Percentiles rank a stretch among this genome's conserved stretches.
Evolutionary conservation across 768 basidiomycete genomes (phyloP).

Genomic region (Floccularia luteovirens): DNA sequence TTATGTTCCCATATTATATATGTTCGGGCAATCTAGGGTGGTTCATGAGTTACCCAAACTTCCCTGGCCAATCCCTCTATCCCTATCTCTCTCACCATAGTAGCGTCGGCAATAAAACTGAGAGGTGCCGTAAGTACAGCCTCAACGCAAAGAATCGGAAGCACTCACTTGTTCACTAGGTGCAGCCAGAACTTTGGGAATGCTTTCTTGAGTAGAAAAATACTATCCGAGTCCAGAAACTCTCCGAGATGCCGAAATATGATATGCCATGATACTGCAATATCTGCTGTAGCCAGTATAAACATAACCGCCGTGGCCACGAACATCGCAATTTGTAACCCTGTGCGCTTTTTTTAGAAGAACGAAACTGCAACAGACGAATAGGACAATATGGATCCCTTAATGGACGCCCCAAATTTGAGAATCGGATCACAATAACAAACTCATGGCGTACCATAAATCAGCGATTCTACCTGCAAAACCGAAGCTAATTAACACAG

Average conservation of each 20-base stretch:
- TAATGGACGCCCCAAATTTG: not conserved
- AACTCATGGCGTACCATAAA: not conserved
- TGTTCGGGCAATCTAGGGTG: conserved; percentile 16
- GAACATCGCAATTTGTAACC: conserved; percentile 9
- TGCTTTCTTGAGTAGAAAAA: conserved; percentile 6
- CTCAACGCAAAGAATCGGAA: not conserved
- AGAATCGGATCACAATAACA: not conserved
- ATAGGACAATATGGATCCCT: conserved; percentile 3
- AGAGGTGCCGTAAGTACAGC: not conserved
- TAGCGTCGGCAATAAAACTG: conserved; percentile 18
- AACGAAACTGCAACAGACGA: conserved; percentile 5
- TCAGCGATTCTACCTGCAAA: conserved; percentile 1
- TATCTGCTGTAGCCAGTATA: conserved; percentile 12
- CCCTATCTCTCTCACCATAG: conserved; percentile 12
- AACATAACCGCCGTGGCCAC: conserved; percentile 12
- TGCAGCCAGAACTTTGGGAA: conserved; percentile 15
- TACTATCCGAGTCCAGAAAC: conserved; percentile 6
- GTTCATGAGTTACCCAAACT: not conserved
- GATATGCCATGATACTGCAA: conserved; percentile 12
- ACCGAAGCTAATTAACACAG: not conserved
- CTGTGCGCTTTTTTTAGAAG: conserved; percentile 6
- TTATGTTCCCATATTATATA: conserved; percentile 19
- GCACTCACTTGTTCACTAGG: conserved; percentile 17
- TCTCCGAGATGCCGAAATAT: conserved; percentile 5
- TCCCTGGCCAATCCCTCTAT: not conserved